Evolutionary conservation across 2,329 filamentous ascomycete genomes (phyloP).

Genomic region (Pseudopyricularia javanii): DNA sequence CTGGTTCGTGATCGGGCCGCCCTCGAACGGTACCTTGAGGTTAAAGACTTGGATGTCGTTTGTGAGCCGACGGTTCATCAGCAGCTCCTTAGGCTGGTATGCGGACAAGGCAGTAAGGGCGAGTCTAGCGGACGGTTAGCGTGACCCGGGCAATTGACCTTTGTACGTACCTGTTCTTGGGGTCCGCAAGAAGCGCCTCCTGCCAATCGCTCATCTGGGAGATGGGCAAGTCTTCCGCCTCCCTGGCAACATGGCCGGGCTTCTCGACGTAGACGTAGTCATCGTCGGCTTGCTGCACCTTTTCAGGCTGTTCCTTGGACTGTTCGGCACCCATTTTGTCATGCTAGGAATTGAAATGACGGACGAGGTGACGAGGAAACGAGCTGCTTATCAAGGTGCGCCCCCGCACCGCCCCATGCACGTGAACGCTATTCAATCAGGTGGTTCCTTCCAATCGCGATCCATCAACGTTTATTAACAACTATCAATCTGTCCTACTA

Average conservation of each 20-base stretch:
- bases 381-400: background rate
- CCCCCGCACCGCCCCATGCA: background rate
- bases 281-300: conserved; percentile 16
- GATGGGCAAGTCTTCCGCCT: conserved; percentile 33
- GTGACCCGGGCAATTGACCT: too few relatives aligned
- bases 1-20: conserved; percentile 76
- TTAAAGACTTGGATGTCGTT: conserved; percentile 78
- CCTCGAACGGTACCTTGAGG: conserved; percentile 69
- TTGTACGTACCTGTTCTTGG: conserved; percentile 45
- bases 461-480: conserved; percentile 1
- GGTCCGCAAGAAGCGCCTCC: conserved; percentile 46
- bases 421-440: too few relatives aligned
- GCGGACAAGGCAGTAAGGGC: conserved; percentile 62
- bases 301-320: conserved; percentile 28
- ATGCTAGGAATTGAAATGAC: background rate
- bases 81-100: conserved; percentile 52
- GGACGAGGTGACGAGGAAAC: background rate
- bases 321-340: conserved; percentile 29
- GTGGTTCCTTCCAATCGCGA: too few relatives aligned
- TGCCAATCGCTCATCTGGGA: conserved; percentile 45
- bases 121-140: conserved; percentile 44
- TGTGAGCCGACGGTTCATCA: conserved; percentile 49
- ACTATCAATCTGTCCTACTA: background rate
- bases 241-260: background rate
- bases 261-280: background rate